Evolutionary conservation across 306 rosid species (phyloP), one percentile per base, ranked within the genome.

Genomic region (Inga oerstediana): DNA sequence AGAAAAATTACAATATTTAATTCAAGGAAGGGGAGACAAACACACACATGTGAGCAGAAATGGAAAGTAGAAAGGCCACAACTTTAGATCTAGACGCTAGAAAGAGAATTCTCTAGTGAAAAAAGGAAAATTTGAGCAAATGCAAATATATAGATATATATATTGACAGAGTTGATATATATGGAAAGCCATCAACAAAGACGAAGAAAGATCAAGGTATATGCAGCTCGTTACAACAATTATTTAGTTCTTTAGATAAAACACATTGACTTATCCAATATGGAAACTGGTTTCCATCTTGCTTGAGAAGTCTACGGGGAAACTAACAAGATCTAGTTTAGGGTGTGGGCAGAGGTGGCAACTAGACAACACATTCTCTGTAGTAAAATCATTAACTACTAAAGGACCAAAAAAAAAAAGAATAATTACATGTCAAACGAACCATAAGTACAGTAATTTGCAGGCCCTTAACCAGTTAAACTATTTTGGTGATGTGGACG

Each of bases 1-100:
- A 85, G 58, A 51, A 88, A 75, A 82, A 72, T 65, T 65, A 44
- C 49, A 71, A 79, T 72, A 76, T 77, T 71, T 77, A 86, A 64
- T 58, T 81, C 39, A 44, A n/a, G 20, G 51, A 45, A n/a, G 54
- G 35, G 62, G 66, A 52, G 61, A 64, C 11, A 14, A 32, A 78
- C 69, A 54, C 8, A 43, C 35, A 32, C 64, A 34, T 41, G 44
- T 64, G 20, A 76, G 45, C 24, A 72, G 39, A 37, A 35, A 30
- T 7, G 5, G 30, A 22, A 64, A 76, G 58, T 24, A 39, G 11
- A 74, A 61, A 49, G 35, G 76, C 32, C 14, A 81, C 32, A 79
- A 71, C 27, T 62, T 32, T 24, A 17, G 65, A 43, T 52, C 35
- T 45, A 49, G 37, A 79, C 37, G 43, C 52, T 59, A 48, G 81